Conservation (phyloP, 768 basidiomycete species). For the Chalciporus chontae region DNA sequence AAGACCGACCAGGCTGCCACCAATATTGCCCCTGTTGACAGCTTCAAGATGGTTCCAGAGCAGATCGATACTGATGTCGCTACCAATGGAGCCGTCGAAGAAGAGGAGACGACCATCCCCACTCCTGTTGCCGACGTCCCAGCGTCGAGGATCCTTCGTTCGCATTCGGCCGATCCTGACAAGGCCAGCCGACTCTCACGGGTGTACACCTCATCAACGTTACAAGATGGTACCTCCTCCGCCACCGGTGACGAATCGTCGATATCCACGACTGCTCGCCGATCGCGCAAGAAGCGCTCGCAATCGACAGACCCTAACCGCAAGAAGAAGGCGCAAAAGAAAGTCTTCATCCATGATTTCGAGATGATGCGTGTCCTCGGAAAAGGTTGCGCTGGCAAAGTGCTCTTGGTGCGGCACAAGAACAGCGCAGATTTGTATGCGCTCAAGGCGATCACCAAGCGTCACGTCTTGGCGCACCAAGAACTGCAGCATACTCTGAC, state of each 20-base stretch:
- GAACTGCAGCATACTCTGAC: constrained; percentile 95
- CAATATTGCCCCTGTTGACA: constrained; percentile 11
- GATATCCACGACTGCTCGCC: constrained; percentile 50
- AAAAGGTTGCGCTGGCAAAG: constrained; percentile 97
- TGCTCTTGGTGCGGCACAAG: constrained; percentile 85
- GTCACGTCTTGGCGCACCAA: constrained; percentile 94
- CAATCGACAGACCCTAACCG: constrained; percentile 48
- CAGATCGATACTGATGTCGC: constrained; percentile 21
- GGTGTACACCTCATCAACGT: constrained; percentile 51
- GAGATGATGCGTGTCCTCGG: constrained; percentile 97
- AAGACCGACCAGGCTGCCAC: constrained; percentile 19
- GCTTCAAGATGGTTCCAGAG: constrained; percentile 5
- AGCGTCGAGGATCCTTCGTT: constrained; percentile 58
- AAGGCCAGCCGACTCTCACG: constrained; percentile 57
- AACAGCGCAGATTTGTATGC: constrained; percentile 72
- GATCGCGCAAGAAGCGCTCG: constrained; percentile 52
- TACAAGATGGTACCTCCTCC: constrained; percentile 52
- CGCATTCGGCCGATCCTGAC: constrained; percentile 80
- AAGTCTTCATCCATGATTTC: constrained; percentile 86
- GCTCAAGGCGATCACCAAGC: constrained; percentile 96
- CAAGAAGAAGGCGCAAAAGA: constrained; percentile 53
- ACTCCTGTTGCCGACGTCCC: constrained; percentile 40
- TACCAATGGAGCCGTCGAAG: constrained; percentile 23
- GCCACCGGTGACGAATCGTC: constrained; percentile 69
- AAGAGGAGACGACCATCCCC: constrained; percentile 28